These are phyloP conservation scores for Phytophthora pistaciae DNA, from an alignment of 352 stramenopile genomes.

Conservation along the genomic window DNA sequence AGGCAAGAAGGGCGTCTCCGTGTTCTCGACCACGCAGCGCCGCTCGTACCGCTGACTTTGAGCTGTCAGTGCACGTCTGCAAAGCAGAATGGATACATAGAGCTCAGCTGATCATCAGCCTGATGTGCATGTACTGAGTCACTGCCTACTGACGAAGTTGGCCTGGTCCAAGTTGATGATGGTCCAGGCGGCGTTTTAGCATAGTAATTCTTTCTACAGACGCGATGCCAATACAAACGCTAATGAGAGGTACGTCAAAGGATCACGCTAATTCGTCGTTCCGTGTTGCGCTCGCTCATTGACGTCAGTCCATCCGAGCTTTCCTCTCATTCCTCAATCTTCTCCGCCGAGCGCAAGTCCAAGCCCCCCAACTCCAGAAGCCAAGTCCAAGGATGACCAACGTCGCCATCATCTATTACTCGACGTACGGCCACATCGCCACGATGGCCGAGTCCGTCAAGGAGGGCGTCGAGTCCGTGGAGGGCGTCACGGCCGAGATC, in stretches of 20 bases:
- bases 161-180: not conserved
- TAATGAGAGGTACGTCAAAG: constrained; percentile 6
- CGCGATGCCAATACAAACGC: not conserved
- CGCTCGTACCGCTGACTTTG: constrained; percentile 71
- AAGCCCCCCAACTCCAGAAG: constrained; percentile 6
- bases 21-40: constrained; percentile 81
- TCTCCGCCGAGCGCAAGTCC: constrained; percentile 29
- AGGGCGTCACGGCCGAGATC: constrained; percentile 68
- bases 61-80: not conserved
- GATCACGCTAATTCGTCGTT: not conserved
- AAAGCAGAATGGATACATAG: not conserved
- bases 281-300: constrained; percentile 8
- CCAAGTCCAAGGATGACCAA: constrained; percentile 52
- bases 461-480: constrained; percentile 72
- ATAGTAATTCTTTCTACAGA: constrained; percentile 26
- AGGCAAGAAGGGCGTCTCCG: constrained; percentile 73
- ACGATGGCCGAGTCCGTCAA: constrained; percentile 83
- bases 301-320: not conserved
- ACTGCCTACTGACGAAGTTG: not conserved
- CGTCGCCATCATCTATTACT: constrained; percentile 90
- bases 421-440: constrained; percentile 86
- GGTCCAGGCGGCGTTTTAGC: constrained; percentile 5
- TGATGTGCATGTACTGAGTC: too few relatives aligned
- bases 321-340: constrained; percentile 36
- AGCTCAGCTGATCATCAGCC: too few relatives aligned